Base-by-base conservation (phyloP, 2,329 filamentous ascomycete species). In the Grosmannia penicillata region DNA sequence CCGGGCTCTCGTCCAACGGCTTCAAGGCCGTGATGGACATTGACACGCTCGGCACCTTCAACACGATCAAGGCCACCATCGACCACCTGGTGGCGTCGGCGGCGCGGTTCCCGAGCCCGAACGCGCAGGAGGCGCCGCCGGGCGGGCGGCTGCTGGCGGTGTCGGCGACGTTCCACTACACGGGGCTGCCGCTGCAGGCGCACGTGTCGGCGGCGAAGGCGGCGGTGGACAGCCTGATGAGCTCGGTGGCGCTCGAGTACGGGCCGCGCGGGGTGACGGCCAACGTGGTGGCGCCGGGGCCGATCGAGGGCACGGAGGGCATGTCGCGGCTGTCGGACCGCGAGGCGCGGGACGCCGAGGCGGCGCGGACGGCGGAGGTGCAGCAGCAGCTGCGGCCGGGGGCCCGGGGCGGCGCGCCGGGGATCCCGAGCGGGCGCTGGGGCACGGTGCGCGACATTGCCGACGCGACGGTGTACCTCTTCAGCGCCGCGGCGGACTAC, bases 11-110 rank as follows among this genome's bases (percentile, higher is more conserved):
- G 29, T 62, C 82, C 42, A 96, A 96, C 54, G 91, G 84, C 4
- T 93, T 98, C 75, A 93, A 87, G 58, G 70, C 83, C 0, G 91
- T 98, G 47, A 89, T 96, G 51, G 91, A 96, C 44, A 98, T 98
- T 52, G 91, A 96, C 55, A 80, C 94, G 3, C 59, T 96, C 26
- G 91, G 91, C 24, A 93, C 83, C 14, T 98, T 82, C 63, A 93
- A 96, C 63, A 94, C 86, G 3, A 69, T 94, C 53, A 96, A 96
- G 62, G 86, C 89, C 4, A 91, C 85, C 1, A 63, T 95, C 25
- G 84, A 85, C 0, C 71, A 93, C 51, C 72, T 98, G 4, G 60
- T 85, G 11, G 68, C 75, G 49, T 93, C 85, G n/a, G 78, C 82
- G 1, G 59, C 62, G 25, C 72, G 71, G 15, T 74, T 80, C 47